These are phyloP conservation scores for Prototheca cutis DNA, from an alignment of 163 green algal species.

Conservation along the genomic window DNA sequence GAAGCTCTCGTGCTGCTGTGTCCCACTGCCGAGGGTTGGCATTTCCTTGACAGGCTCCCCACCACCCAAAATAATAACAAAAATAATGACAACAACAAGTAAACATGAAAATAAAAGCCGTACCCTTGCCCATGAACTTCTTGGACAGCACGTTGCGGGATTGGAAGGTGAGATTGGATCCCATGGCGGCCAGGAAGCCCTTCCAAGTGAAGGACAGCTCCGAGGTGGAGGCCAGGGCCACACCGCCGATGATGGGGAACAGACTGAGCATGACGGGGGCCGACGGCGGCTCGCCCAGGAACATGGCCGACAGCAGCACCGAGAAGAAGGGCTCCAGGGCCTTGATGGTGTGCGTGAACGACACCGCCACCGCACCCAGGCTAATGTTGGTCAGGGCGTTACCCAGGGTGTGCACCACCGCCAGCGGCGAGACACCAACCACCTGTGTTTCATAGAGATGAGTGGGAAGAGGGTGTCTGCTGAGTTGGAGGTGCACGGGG, in stretches of 20 bases:
- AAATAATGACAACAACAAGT: background rate
- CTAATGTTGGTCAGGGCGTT: constrained; percentile 93
- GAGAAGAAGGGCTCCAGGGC: constrained; percentile 95
- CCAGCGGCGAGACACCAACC: constrained; percentile 60
- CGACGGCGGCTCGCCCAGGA: constrained; percentile 50
- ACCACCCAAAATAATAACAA: no score
- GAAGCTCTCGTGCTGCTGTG: no score
- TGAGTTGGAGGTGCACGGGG: background rate
- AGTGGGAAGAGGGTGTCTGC: background rate
- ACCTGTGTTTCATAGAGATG: background rate
- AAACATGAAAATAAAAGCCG: background rate
- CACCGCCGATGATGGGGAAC: constrained; percentile 57
- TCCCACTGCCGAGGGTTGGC: no score
- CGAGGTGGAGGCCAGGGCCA: constrained; percentile 48
- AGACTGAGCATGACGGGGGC: constrained; percentile 36
- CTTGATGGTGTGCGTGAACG: constrained; percentile 98
- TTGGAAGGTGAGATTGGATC: constrained; percentile 90
- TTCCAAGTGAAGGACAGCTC: constrained; percentile 75
- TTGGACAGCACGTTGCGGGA: constrained; percentile 90
- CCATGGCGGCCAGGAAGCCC: constrained; percentile 78
- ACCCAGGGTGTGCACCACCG: constrained; percentile 82
- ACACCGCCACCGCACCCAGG: constrained; percentile 87
- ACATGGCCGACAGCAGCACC: constrained; percentile 64
- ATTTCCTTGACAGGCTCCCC: no score
- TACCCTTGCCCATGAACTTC: constrained; percentile 77